Evolutionary conservation across 139 green algal genomes (phyloP), one percentile per base, ranked within the genome.

Genomic region (Pseudopediastrum boryanum): DNA sequence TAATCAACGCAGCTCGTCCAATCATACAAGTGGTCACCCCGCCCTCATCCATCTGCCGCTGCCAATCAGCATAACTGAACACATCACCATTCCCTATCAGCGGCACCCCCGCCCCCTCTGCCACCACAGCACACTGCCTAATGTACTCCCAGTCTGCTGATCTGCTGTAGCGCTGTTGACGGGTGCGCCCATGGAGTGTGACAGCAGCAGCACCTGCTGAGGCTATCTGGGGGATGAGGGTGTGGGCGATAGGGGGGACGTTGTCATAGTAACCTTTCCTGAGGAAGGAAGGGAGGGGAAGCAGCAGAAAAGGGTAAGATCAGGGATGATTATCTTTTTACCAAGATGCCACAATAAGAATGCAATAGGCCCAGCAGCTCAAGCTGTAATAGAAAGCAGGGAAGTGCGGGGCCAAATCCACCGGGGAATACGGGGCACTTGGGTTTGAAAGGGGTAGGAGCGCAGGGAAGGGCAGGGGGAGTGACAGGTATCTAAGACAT

Each of bases 51-150:
- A 93, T 62, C 42, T 89, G 89, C n/a, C 43, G 70, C 10, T 93
- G 79, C 86, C 94, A 97, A 65, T 99, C 94, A 12, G 75, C 84
- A 58, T 78, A 94, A 0, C 81, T 87, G 25, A 96, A 93, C 5
- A 98, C 86, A 69, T 99, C 95, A 1, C 96, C 96, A 76, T 98
- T 98, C 71, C 96, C 96, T 1, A 99, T 88, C 43, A 98, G 67
- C 39, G 92, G 91, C 56, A 94, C 58, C 43, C 71, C 54, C 41
- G 52, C 51, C 4, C 33, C 38, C 0, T 31, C 36, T 33, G 70
- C 59, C 52, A 82, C 51, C 19, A 56, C 73, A 2, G 80, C 83
- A 61, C 79, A 90, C 29, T 80, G 54, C 61, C 27, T 70, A 41
- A 94, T 91, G 80, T 90, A 93, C 4, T 82, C 42, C 94, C 94